Evolutionary conservation across 2,329 filamentous ascomycete genomes (phyloP), one percentile per base, ranked within the genome.

Genomic region (Dactylella cylindrospora): DNA sequence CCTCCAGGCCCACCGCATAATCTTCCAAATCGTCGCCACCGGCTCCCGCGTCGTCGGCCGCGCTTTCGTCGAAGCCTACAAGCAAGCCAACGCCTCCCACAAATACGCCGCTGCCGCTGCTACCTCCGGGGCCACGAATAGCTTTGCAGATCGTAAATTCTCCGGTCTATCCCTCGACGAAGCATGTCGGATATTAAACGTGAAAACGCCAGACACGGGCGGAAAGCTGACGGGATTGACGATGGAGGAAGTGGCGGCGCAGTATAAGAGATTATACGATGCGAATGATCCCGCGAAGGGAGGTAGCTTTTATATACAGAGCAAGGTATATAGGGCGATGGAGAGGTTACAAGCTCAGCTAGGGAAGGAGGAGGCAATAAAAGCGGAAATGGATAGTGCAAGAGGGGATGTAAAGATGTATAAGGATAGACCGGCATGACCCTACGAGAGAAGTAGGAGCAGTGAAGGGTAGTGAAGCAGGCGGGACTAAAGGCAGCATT

Each of bases 271-370:
- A 66, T 77, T 98, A 40, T 98, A 96, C 72, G 93, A 98, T 74
- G 77, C 82, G 68, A 98, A 98, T 76, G 88, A 98, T 67, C 91
- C 93, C 8, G 80, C 94, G 74, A 95, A 95, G 71, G 93, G 93
- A 28, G 93, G 93, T 47, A 96, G 90, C 70, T 98, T 98, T 75
- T 98, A 98, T 74, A 79, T 98, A 41, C 93, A 98, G 76, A 97
- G 91, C 79, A 98, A 98, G 77, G 83, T 98, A 51, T 76, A 97
- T 68, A 80, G 93, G 65, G 93, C 93, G 57, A 82, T 91, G 70
- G 91, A 98, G 76, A 79, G 93, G 66, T 86, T 98, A 75, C 91
- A 97, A 77, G 80, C 85, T 69, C 91, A 98, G 75, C 77, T 93
- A 32, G 79, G 84, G 66, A 83, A 86, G 59, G 80, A 84, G 60